phyloP scores from a whole-genome alignment of 2,329 filamentous ascomycete genomes.

The Saccharata proteae region DNA sequence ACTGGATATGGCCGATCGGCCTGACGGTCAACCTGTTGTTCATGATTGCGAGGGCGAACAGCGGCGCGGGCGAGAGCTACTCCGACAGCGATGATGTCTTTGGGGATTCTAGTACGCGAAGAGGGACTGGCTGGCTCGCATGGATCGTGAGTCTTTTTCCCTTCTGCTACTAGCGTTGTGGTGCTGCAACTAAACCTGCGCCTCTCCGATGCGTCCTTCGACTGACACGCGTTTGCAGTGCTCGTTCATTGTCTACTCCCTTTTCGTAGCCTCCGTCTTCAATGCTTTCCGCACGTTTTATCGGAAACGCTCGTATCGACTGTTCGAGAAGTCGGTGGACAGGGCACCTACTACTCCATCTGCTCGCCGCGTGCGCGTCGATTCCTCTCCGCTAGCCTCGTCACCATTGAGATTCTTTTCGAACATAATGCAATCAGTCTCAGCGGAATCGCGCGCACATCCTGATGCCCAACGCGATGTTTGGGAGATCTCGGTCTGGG shows the following conservation, averaged over 20 bases:
- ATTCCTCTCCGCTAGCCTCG: conserved; percentile 65
- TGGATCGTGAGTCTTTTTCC: conserved; percentile 43
- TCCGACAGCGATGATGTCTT: conserved; percentile 70
- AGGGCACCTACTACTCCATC: conserved; percentile 66
- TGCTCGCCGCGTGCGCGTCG: conserved; percentile 75
- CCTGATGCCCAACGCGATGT: conserved; percentile 75
- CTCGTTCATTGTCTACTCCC: conserved; percentile 56
- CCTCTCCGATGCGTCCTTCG: too few species aligned
- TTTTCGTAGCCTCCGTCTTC: conserved; percentile 52
- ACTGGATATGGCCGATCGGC: conserved; percentile 65
- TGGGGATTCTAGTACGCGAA: conserved; percentile 45
- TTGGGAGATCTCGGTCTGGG: conserved; percentile 91
- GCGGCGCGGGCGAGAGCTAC: conserved; percentile 24
- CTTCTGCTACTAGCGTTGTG: not conserved
- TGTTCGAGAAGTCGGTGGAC: conserved; percentile 83
- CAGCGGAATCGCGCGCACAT: conserved; percentile 72
- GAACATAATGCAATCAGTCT: conserved; percentile 49
- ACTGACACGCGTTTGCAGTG: conserved; percentile 11
- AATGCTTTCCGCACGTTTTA: conserved; percentile 77
- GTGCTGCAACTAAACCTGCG: not conserved
- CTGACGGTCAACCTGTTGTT: conserved; percentile 67
- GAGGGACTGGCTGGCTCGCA: conserved; percentile 52
- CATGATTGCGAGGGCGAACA: conserved; percentile 72
- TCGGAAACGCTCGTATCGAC: conserved; percentile 72
- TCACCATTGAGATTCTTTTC: conserved; percentile 69